Conservation (phyloP, 805 yeast genomes). For the Sugiyamaella qingdaonensis region DNA sequence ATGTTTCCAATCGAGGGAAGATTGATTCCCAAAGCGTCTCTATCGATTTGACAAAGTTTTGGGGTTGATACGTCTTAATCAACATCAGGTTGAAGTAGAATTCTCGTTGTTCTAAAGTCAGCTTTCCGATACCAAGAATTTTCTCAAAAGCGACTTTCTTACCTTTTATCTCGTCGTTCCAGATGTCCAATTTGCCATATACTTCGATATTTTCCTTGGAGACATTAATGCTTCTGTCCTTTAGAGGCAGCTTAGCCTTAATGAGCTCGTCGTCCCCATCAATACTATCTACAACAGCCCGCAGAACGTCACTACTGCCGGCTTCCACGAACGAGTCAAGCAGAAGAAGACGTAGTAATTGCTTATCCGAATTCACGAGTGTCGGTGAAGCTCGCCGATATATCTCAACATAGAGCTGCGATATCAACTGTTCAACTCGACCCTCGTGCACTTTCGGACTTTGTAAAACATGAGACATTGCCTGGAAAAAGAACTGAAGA, state of each 20-base stretch:
- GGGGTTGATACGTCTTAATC: slow-evolving; percentile 7
- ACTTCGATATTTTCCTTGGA: not conserved
- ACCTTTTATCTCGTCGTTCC: not conserved
- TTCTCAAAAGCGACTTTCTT: not conserved
- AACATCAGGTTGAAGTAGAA: not conserved
- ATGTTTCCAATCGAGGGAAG: not conserved
- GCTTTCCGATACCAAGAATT: not conserved
- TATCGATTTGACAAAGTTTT: slow-evolving; percentile 7
- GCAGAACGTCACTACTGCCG: not conserved
- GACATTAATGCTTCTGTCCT: not conserved
- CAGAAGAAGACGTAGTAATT: slow-evolving; percentile 40
- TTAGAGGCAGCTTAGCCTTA: not conserved
- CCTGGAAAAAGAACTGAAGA: slow-evolving; percentile 39
- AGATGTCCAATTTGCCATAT: not conserved
- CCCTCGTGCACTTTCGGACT: slow-evolving; percentile 8
- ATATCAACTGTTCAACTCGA: slow-evolving; percentile 34
- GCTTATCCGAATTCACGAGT: slow-evolving; percentile 41
- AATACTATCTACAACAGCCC: not conserved
- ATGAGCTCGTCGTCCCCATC: not conserved
- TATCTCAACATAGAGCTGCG: slow-evolving; percentile 42
- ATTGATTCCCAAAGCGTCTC: slow-evolving; percentile 3
- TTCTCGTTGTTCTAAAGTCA: not conserved
- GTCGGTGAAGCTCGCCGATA: slow-evolving; percentile 47
- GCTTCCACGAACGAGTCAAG: slow-evolving; percentile 28
- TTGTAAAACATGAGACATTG: slow-evolving; percentile 35